phyloP scores from a whole-genome alignment of 2,329 filamentous ascomycete species.

The Aspergillus transmontanensis region DNA sequence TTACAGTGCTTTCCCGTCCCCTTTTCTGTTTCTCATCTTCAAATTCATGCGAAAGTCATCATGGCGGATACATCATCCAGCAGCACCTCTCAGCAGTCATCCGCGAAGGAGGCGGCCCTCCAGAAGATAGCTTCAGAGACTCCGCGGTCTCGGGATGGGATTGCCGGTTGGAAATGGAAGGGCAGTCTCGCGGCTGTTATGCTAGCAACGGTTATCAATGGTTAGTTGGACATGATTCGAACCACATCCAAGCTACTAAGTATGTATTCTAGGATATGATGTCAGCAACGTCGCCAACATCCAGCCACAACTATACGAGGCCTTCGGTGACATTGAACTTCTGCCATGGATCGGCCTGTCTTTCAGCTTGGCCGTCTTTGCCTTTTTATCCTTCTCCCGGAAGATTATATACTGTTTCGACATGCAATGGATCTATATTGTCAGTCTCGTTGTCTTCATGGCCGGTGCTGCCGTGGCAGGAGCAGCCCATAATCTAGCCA shows the following conservation, averaged over 20 bases:
- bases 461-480: constrained; percentile 3
- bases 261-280: constrained; percentile 14
- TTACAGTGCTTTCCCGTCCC: accelerated
- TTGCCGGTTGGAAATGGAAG: constrained; percentile 18
- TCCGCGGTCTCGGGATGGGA: not conserved
- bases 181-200: constrained; percentile 13
- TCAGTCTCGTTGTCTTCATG: constrained; percentile 1
- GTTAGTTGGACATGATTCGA: not conserved
- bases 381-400: constrained; percentile 10
- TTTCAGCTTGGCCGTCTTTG: constrained; percentile 16
- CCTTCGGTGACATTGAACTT: constrained; percentile 18
- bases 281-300: constrained; percentile 23
- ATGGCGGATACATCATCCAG: not conserved
- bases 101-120: not conserved
- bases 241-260: not conserved
- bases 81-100: too few relatives aligned
- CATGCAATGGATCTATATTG: constrained; percentile 8
- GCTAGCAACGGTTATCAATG: constrained; percentile 16
- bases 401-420: constrained; percentile 7
- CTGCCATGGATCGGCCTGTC: constrained; percentile 20
- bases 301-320: constrained; percentile 17
- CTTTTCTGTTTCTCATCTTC: not conserved
- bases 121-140: not conserved
- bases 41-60: not conserved
- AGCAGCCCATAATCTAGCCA: constrained; percentile 1